Conservation (phyloP, 768 basidiomycete genomes). For the Mycena olivaceomarginata region DNA sequence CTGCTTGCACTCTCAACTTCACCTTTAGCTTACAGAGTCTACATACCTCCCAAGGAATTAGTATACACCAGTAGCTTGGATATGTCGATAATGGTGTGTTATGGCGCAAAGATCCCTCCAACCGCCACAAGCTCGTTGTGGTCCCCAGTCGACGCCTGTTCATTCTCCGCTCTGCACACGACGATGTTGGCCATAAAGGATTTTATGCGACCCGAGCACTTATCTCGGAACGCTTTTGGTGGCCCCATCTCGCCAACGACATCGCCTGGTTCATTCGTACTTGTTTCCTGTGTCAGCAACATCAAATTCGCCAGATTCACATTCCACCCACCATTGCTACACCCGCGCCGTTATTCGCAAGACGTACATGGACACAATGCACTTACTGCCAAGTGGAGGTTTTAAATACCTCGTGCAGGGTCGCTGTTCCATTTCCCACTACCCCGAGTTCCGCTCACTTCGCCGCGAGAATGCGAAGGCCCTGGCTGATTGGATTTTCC, state of each 20-base stretch:
- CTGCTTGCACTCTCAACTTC: too few species aligned
- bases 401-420: slow-evolving; percentile 23
- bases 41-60: too few species aligned
- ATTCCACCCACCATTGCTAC: slow-evolving; percentile 36
- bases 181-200: slow-evolving; percentile 51
- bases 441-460: slow-evolving; percentile 10
- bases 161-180: slow-evolving; percentile 48
- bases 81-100: slow-evolving; percentile 40
- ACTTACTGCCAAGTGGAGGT: slow-evolving; percentile 43
- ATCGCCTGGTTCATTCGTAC: slow-evolving; percentile 47
- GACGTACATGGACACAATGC: slow-evolving; percentile 35
- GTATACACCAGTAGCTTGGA: too few species aligned
- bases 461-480: slow-evolving; percentile 21
- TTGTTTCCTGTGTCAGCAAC: slow-evolving; percentile 48
- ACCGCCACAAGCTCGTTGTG: slow-evolving; percentile 50
- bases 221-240: slow-evolving; percentile 46
- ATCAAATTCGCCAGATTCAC: slow-evolving; percentile 36
- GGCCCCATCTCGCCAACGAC: slow-evolving; percentile 43
- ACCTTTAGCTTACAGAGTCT: too few species aligned
- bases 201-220: slow-evolving; percentile 38
- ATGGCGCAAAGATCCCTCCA: slow-evolving; percentile 45
- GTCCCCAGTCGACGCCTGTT: slow-evolving; percentile 29
- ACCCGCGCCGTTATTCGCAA: slow-evolving; percentile 29
- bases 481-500: slow-evolving; percentile 42
- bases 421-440: slow-evolving; percentile 23